phyloP scores from a whole-genome alignment of 306 rosid species.

The Cyamopsis tetragonoloba region DNA sequence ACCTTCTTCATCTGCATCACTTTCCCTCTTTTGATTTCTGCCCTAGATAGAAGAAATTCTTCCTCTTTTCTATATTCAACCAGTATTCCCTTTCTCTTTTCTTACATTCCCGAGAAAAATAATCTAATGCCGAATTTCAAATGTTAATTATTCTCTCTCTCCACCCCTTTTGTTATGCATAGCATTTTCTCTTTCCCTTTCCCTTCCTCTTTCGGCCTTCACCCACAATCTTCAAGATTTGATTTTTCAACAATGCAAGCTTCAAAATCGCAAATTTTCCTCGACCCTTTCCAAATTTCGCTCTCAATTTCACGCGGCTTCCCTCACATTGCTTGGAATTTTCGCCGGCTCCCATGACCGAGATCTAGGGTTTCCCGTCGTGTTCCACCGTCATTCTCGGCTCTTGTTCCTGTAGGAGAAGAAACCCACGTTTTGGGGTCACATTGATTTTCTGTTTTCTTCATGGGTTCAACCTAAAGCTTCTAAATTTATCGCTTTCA shows the following conservation, averaged over 20 bases:
- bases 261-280: slow-evolving; percentile 31
- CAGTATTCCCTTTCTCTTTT: background rate
- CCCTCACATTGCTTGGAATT: slow-evolving; percentile 11
- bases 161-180: background rate
- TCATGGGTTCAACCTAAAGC: slow-evolving; percentile 48
- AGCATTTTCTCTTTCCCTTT: background rate
- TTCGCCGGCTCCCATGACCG: slow-evolving; percentile 30
- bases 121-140: background rate
- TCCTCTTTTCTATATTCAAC: background rate
- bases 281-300: slow-evolving; percentile 14
- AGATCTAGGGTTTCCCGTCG: slow-evolving; percentile 57
- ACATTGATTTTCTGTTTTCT: slow-evolving; percentile 1
- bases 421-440: slow-evolving; percentile 11
- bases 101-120: slow-evolving; percentile 24
- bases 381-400: slow-evolving; percentile 16
- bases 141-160: slow-evolving; percentile 11
- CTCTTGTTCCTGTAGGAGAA: background rate
- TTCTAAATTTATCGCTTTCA: slow-evolving; percentile 7
- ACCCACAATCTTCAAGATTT: slow-evolving; percentile 37
- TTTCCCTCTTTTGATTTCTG: background rate
- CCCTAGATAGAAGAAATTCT: background rate
- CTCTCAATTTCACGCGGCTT: slow-evolving; percentile 28
- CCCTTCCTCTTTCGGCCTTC: background rate
- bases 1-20: slow-evolving; percentile 30
- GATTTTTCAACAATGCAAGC: slow-evolving; percentile 36